Evolutionary conservation across 2,329 filamentous ascomycete species (phyloP).

Genomic region (Salinomyces thailandicus): DNA sequence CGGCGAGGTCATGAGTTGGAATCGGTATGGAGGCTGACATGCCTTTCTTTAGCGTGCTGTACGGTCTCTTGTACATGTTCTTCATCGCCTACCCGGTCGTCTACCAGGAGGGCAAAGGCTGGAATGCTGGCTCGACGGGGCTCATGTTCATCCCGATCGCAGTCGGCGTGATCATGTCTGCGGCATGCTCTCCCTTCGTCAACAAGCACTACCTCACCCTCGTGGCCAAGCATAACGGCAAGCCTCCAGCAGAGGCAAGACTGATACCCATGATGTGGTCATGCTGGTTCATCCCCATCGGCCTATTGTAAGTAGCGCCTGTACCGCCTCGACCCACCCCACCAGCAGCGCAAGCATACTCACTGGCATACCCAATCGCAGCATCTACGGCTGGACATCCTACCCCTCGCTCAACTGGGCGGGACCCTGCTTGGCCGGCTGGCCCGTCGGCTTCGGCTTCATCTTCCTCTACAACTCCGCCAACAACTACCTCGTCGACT

Average conservation of each 20-base stretch:
- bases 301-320: slow-evolving; percentile 46
- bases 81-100: slow-evolving; percentile 57
- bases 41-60: too few relatives aligned
- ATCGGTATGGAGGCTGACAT: too few relatives aligned
- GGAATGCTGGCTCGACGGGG: slow-evolving; percentile 63
- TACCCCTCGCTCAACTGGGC: slow-evolving; percentile 57
- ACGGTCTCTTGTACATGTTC: slow-evolving; percentile 67
- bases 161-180: slow-evolving; percentile 19
- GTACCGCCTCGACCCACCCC: slow-evolving; percentile 23
- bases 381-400: slow-evolving; percentile 58
- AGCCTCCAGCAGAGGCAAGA: slow-evolving; percentile 43
- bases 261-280: slow-evolving; percentile 21
- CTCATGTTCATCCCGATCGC: slow-evolving; percentile 45
- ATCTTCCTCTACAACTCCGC: slow-evolving; percentile 24
- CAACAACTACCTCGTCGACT: slow-evolving; percentile 47
- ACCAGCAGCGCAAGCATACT: too few relatives aligned
- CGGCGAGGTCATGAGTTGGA: neutral
- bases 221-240: slow-evolving; percentile 53
- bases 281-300: slow-evolving; percentile 52
- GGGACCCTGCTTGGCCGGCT: slow-evolving; percentile 43
- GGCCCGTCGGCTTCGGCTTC: slow-evolving; percentile 24
- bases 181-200: slow-evolving; percentile 46
- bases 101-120: slow-evolving; percentile 71
- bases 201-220: slow-evolving; percentile 71
- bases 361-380: too few relatives aligned